These are phyloP conservation scores for Aureobasidium sp. DNA, from an alignment of 2,329 filamentous ascomycete genomes.

Conservation along the genomic window DNA sequence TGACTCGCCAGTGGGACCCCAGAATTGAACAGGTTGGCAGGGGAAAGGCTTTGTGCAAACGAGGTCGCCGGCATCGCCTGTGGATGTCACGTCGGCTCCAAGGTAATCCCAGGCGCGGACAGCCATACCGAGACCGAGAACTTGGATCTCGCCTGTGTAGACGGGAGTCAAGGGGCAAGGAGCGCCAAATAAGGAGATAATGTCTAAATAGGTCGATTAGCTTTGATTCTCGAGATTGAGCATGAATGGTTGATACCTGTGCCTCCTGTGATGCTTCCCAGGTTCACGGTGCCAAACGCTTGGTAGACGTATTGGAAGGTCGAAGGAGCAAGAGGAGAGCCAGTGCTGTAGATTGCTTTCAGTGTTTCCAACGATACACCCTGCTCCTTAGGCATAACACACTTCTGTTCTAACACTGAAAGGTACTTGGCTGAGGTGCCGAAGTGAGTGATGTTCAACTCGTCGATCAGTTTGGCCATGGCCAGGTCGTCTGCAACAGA, in stretches of 20 bases:
- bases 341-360: conserved; percentile 87
- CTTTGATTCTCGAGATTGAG: background rate
- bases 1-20: conserved; percentile 61
- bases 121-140: conserved; percentile 44
- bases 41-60: conserved; percentile 84
- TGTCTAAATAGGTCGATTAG: conserved; percentile 57
- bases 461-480: conserved; percentile 73
- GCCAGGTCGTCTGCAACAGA: conserved; percentile 65
- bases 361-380: conserved; percentile 54
- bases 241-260: conserved; percentile 39
- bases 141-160: conserved; percentile 45
- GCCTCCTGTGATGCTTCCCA: conserved; percentile 89
- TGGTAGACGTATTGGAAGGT: conserved; percentile 87
- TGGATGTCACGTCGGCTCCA: conserved; percentile 50
- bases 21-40: conserved; percentile 86
- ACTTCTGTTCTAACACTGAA: conserved; percentile 77
- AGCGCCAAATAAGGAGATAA: conserved; percentile 88
- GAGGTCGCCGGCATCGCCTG: conserved; percentile 73
- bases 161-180: conserved; percentile 54
- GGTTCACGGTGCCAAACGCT: conserved; percentile 74
- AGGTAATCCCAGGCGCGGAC: conserved; percentile 46
- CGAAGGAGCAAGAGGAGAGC: conserved; percentile 82
- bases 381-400: conserved; percentile 49
- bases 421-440: conserved; percentile 94
- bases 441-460: conserved; percentile 81